Percentiles rank a stretch among this genome's conserved stretches.
Evolutionary conservation across 345 rosid genomes (phyloP).

Genomic region (Salix purpurea): DNA sequence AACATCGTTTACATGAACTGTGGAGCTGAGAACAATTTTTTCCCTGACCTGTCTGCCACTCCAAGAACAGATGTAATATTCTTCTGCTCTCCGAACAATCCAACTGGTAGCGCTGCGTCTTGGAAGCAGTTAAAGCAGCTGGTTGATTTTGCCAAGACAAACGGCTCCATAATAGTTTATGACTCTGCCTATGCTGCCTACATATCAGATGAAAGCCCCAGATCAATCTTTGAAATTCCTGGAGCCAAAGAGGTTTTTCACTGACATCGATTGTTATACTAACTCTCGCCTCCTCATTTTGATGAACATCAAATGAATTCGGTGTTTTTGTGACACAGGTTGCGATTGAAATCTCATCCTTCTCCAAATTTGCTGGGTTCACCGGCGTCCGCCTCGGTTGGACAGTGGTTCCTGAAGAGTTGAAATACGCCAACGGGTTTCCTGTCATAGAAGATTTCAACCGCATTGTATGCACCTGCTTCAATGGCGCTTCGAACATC

Average conservation of each 20-base stretch:
- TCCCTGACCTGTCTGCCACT: constrained; percentile 53
- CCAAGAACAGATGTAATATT: constrained; percentile 73
- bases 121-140: constrained; percentile 52
- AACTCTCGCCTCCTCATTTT: neutral
- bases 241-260: constrained; percentile 75
- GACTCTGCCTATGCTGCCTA: constrained; percentile 79
- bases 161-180: constrained; percentile 66
- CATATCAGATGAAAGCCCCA: constrained; percentile 60
- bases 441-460: constrained; percentile 63
- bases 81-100: constrained; percentile 94
- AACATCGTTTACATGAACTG: constrained; percentile 70
- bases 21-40: constrained; percentile 50
- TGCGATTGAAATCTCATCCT: constrained; percentile 79
- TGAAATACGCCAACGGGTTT: constrained; percentile 56
- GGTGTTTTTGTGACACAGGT: constrained; percentile 37
- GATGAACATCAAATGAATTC: neutral
- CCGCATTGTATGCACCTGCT: constrained; percentile 74
- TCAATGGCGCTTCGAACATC: constrained; percentile 80
- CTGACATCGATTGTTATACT: neutral
- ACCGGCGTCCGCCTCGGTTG: constrained; percentile 91
- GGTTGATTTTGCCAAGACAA: constrained; percentile 65
- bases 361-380: constrained; percentile 86
- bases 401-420: constrained; percentile 79
- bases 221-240: constrained; percentile 80
- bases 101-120: constrained; percentile 74